Evolutionary conservation across 352 stramenopile genomes (phyloP).

Genomic region (Pythium myriotylum): DNA sequence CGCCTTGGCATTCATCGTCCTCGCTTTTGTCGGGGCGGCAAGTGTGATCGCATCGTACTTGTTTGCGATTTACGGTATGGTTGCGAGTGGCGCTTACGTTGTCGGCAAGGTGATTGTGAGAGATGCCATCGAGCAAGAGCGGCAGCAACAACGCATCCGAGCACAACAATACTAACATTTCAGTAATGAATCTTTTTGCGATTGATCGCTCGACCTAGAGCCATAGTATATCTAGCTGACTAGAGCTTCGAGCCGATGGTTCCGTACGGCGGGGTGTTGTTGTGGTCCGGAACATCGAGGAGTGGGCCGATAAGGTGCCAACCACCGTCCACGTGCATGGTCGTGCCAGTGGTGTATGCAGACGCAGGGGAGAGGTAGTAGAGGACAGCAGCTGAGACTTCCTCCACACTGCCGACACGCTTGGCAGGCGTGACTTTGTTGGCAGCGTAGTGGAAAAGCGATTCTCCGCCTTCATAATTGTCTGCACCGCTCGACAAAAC

Average conservation of each 20-base stretch:
- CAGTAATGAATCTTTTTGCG: conserved; percentile 7
- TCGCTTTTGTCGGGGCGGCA: conserved; percentile 70
- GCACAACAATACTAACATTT: conserved; percentile 9
- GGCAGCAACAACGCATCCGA: conserved; percentile 51
- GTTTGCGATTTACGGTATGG: conserved; percentile 86
- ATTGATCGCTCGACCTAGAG: neutral
- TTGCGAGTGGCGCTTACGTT: conserved; percentile 78
- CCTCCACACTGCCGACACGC: conserved; percentile 89
- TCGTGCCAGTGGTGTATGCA: conserved; percentile 85
- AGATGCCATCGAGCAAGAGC: conserved; percentile 75
- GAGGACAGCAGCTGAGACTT: conserved; percentile 78
- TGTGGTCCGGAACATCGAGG: conserved; percentile 70
- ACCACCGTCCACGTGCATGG: conserved; percentile 82
- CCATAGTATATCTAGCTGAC: neutral
- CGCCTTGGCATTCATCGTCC: conserved; percentile 69
- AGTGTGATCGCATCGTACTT: conserved; percentile 87
- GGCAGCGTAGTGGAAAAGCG: conserved; percentile 82
- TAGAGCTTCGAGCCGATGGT: conserved; percentile 44
- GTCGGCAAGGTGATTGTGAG: conserved; percentile 76
- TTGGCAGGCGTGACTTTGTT: conserved; percentile 82
- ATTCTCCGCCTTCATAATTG: conserved; percentile 91
- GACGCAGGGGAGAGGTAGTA: conserved; percentile 86
- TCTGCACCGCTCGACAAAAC: conserved; percentile 77
- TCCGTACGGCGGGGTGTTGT: conserved; percentile 77
- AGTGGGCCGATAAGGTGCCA: conserved; percentile 45